A percentile compares a stretch with the other conserved stretches of the same genome.
Evolutionary conservation across 2,329 filamentous ascomycete genomes (phyloP).

Genomic region (Penicillium sp.): DNA sequence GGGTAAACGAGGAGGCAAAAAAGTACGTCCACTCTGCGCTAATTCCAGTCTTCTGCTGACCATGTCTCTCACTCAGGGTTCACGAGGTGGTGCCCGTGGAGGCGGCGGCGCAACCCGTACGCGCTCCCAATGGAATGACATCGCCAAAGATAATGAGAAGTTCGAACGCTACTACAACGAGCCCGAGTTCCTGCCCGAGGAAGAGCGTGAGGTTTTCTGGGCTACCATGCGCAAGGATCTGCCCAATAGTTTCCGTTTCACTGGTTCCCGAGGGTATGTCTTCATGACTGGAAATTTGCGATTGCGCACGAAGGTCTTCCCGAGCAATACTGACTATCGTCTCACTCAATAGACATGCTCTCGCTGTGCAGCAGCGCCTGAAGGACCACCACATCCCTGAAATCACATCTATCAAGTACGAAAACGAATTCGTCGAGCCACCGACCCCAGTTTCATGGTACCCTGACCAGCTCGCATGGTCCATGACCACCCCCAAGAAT

Average conservation of each 20-base stretch:
- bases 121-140: slow-evolving; percentile 57
- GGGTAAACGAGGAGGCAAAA: slow-evolving; percentile 36
- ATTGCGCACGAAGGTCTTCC: not conserved
- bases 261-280: slow-evolving; percentile 82
- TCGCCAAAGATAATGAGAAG: slow-evolving; percentile 78
- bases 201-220: slow-evolving; percentile 84
- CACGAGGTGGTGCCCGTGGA: slow-evolving; percentile 47
- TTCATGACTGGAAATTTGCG: slow-evolving; percentile 6
- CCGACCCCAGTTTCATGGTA: slow-evolving; percentile 87
- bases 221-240: slow-evolving; percentile 77
- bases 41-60: slow-evolving; percentile 12
- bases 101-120: slow-evolving; percentile 41
- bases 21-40: slow-evolving; percentile 17
- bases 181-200: slow-evolving; percentile 72
- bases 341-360: slow-evolving; percentile 69
- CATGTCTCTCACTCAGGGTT: slow-evolving; percentile 37
- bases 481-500: slow-evolving; percentile 97
- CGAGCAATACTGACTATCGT: slow-evolving; percentile 12
- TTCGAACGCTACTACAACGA: slow-evolving; percentile 86
- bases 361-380: slow-evolving; percentile 85
- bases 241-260: slow-evolving; percentile 97
- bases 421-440: slow-evolving; percentile 79
- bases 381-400: slow-evolving; percentile 88
- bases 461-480: slow-evolving; percentile 92
- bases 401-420: slow-evolving; percentile 80